These are phyloP conservation scores for Erodium maritimum DNA, from an alignment of 345 rosid genomes.

Conservation along the genomic window DNA sequence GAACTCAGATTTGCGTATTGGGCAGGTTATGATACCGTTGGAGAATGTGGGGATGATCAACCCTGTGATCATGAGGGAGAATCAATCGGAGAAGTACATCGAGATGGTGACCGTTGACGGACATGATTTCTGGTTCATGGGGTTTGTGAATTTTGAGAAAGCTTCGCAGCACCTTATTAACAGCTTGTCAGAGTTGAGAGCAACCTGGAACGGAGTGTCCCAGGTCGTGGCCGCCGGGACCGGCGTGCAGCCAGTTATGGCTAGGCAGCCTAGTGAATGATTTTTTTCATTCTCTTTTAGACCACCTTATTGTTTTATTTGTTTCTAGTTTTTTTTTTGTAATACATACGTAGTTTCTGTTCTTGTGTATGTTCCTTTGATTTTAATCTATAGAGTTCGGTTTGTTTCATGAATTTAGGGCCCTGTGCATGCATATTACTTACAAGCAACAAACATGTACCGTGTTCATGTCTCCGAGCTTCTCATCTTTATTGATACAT, in stretches of 20 bases:
- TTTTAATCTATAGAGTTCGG: too few species aligned
- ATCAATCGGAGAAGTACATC: conserved; percentile 57
- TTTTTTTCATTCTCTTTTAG: too few species aligned
- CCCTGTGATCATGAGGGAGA: conserved; percentile 42
- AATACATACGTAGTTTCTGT: too few species aligned
- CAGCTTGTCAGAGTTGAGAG: conserved; percentile 22
- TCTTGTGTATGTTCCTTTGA: too few species aligned
- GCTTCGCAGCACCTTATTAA: conserved; percentile 42
- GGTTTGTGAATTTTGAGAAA: conserved; percentile 70
- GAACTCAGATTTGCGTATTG: too few species aligned
- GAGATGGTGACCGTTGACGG: conserved; percentile 51
- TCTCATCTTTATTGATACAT: too few species aligned
- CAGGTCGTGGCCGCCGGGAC: neutral
- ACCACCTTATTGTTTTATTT: too few species aligned
- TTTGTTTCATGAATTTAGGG: too few species aligned
- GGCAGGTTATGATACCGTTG: conserved; percentile 39
- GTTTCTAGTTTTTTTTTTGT: too few species aligned
- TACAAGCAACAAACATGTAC: too few species aligned
- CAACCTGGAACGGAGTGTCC: conserved; percentile 2
- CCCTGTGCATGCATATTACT: too few species aligned
- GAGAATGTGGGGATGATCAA: conserved; percentile 27
- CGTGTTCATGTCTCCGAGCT: too few species aligned
- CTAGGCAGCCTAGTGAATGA: neutral
- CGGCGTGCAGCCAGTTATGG: neutral
- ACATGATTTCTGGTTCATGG: conserved; percentile 94